phyloP scores from a whole-genome alignment of 257 asterid genomes.

The Przewalskia tangutica region DNA sequence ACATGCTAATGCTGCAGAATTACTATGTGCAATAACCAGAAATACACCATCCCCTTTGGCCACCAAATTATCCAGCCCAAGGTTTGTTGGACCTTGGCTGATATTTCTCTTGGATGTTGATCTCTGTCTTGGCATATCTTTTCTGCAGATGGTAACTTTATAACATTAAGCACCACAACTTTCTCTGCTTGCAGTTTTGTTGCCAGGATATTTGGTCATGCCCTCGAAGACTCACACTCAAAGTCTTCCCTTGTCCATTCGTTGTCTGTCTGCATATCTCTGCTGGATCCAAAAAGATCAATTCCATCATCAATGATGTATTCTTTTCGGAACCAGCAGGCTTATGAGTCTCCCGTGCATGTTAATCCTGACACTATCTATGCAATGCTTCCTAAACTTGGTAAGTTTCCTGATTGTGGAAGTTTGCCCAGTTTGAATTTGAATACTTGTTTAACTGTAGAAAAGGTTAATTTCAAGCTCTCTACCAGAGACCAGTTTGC shows the following conservation, averaged over 20 bases:
- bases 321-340: slow-evolving; percentile 73
- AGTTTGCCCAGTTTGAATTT: not conserved
- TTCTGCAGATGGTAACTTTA: not conserved
- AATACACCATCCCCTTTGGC: slow-evolving; percentile 81
- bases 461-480: not conserved
- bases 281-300: slow-evolving; percentile 90
- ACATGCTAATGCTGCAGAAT: slow-evolving; percentile 95
- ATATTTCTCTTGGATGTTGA: slow-evolving; percentile 2
- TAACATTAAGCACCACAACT: slow-evolving; percentile 7
- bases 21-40: slow-evolving; percentile 86
- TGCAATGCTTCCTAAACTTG: slow-evolving; percentile 97
- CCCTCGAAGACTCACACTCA: slow-evolving; percentile 70
- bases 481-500: not conserved
- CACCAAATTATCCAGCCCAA: slow-evolving; percentile 78
- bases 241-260: slow-evolving; percentile 85
- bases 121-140: not conserved
- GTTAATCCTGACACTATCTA: slow-evolving; percentile 78
- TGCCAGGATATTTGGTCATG: slow-evolving; percentile 79
- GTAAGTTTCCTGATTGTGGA: slow-evolving; percentile 16
- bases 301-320: slow-evolving; percentile 58
- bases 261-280: slow-evolving; percentile 76
- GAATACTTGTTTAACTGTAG: not conserved
- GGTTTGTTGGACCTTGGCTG: slow-evolving; percentile 35
- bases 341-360: slow-evolving; percentile 56
- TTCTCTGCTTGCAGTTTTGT: slow-evolving; percentile 57